Percentiles rank a stretch among this genome's conserved stretches.
Evolutionary conservation across 352 stramenopile genomes (phyloP).

Genomic region (Phytophthora fragariae): DNA sequence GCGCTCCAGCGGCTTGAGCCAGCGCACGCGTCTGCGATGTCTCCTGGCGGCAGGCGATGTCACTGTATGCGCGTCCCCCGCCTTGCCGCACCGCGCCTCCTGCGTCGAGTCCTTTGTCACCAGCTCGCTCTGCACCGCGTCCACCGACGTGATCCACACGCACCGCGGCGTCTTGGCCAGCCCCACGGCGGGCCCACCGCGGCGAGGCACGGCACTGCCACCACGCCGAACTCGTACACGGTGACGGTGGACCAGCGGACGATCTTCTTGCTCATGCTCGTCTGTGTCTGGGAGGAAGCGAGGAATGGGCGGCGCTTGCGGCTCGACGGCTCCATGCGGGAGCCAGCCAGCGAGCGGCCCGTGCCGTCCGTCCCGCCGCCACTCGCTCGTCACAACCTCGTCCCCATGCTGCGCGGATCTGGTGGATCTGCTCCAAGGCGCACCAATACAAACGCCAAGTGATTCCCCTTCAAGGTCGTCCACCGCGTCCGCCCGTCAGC

Average conservation of each 20-base stretch:
- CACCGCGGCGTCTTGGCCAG: conserved; percentile 35
- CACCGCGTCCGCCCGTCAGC: conserved; percentile 7
- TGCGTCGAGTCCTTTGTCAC: not conserved
- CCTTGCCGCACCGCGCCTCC: not conserved
- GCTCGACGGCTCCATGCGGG: conserved; percentile 5
- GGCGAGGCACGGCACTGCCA: conserved; percentile 53
- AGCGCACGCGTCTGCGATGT: conserved; percentile 29
- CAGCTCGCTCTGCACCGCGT: conserved; percentile 20
- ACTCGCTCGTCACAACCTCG: conserved; percentile 10
- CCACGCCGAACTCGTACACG: conserved; percentile 66
- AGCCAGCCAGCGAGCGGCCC: not conserved
- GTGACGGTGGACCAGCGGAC: conserved; percentile 62
- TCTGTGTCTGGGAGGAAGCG: not conserved
- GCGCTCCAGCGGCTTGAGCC: conserved; percentile 47
- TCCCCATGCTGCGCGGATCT: conserved; percentile 7
- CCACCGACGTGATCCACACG: conserved; percentile 36
- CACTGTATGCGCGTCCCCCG: not conserved
- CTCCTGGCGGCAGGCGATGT: not conserved
- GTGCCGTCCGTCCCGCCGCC: conserved; percentile 7
- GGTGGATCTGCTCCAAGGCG: conserved; percentile 9
- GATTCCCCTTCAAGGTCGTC: conserved; percentile 1
- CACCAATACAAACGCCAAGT: conserved; percentile 21
- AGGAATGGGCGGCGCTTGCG: conserved; percentile 9
- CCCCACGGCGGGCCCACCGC: conserved; percentile 53
- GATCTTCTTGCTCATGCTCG: conserved; percentile 17